Percentiles rank a stretch among this genome's conserved stretches.
These are phyloP conservation scores for Leptographium flavum DNA, from an alignment of 2,329 filamentous ascomycete genomes.

Conservation along the genomic window DNA sequence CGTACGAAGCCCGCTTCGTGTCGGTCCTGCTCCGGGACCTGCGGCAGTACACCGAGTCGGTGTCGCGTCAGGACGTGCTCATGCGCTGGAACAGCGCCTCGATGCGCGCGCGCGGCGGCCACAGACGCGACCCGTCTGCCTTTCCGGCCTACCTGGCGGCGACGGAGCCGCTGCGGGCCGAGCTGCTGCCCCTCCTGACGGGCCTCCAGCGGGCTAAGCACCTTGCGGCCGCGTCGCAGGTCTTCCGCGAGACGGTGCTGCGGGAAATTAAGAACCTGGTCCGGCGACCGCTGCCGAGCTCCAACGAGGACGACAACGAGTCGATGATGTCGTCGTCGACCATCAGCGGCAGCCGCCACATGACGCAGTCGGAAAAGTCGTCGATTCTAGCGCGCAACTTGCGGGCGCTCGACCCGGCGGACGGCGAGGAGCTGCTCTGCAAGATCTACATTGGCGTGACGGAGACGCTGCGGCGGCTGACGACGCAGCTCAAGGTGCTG, in stretches of 20 bases:
- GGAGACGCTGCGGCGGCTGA: conserved; percentile 71
- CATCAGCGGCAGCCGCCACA: conserved; percentile 45
- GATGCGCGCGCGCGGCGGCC: conserved; percentile 53
- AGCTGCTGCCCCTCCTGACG: conserved; percentile 55
- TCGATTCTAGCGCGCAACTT: conserved; percentile 78
- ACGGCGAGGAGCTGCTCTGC: conserved; percentile 70
- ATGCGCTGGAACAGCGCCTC: conserved; percentile 74
- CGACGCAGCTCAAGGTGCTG: conserved; percentile 87
- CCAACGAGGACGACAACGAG: conserved; percentile 84
- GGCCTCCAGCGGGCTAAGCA: conserved; percentile 74
- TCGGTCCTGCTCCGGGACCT: conserved; percentile 67
- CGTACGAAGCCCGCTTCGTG: conserved; percentile 71
- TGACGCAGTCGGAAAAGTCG: conserved; percentile 79
- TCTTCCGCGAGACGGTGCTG: conserved; percentile 71
- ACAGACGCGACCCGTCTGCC: conserved; percentile 50
- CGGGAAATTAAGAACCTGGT: conserved; percentile 81
- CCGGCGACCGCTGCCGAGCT: conserved; percentile 73
- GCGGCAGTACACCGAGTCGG: conserved; percentile 60
- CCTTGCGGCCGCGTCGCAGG: conserved; percentile 65
- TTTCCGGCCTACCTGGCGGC: conserved; percentile 69
- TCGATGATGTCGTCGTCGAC: conserved; percentile 81
- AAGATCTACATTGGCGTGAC: conserved; percentile 79
- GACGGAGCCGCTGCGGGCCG: conserved; percentile 53
- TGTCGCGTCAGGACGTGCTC: conserved; percentile 59
- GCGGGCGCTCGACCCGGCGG: conserved; percentile 65